Conservation (phyloP, 2,329 filamentous ascomycete genomes). For the Raffaelea ambrosiae region DNA sequence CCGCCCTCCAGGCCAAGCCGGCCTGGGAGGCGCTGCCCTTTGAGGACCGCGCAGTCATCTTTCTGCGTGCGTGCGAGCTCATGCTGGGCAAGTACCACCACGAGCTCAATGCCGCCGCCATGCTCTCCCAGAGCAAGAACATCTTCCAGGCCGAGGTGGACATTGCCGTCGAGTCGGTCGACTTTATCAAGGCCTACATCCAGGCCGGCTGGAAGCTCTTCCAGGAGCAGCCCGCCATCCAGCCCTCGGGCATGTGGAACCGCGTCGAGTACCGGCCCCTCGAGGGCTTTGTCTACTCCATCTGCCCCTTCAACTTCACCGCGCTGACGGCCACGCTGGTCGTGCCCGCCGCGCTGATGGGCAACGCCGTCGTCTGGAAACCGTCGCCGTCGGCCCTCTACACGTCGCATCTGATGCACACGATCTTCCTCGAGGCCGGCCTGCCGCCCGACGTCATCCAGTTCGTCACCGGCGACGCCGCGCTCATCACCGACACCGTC, state of each 20-base stretch:
- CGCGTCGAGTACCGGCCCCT: constrained; percentile 72
- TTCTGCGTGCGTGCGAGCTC: not conserved
- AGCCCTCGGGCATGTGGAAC: constrained; percentile 13
- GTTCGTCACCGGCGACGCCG: constrained; percentile 82
- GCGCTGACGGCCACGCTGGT: constrained; percentile 84
- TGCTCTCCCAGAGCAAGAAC: not conserved
- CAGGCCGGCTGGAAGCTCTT: not conserved
- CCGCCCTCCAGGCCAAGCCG: not conserved
- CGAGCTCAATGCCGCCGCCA: not conserved
- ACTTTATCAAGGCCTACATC: not conserved
- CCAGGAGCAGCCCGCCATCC: not conserved
- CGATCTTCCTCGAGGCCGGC: constrained; percentile 83
- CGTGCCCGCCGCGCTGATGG: constrained; percentile 74
- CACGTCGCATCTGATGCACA: constrained; percentile 80
- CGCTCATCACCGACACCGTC: constrained; percentile 69
- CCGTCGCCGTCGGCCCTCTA: constrained; percentile 80
- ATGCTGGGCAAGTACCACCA: not conserved
- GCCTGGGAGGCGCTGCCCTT: not conserved
- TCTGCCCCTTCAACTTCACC: constrained; percentile 94
- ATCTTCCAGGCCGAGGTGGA: not conserved
- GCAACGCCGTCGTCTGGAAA: constrained; percentile 94
- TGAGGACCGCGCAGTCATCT: not conserved
- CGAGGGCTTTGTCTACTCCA: constrained; percentile 92
- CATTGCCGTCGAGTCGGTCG: not conserved
- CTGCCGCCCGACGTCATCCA: constrained; percentile 84